Conservation (phyloP, 2,329 filamentous ascomycete genomes). For the Diaporthe sp. region DNA sequence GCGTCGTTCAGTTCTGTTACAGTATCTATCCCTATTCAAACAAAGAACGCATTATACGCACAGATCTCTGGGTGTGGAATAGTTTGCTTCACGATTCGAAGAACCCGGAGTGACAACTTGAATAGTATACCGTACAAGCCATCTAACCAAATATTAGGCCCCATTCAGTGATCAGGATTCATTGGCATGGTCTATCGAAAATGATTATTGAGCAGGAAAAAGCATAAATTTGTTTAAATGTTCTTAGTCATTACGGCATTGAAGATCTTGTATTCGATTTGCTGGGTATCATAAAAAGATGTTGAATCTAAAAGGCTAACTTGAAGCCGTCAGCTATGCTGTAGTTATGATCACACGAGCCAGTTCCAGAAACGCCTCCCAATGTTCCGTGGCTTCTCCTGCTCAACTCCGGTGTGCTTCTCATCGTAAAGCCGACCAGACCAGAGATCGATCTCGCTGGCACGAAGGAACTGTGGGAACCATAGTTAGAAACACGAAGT, state of each 20-base stretch:
- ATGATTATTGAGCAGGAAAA: not conserved
- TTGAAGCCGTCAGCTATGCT: not conserved
- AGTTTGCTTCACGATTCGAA: no score
- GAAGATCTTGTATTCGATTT: not conserved
- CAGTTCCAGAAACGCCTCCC: constrained; percentile 36
- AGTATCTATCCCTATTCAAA: no score
- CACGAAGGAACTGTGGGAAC: constrained; percentile 24
- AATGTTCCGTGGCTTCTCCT: constrained; percentile 27
- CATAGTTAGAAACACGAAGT: constrained; percentile 1
- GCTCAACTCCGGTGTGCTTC: constrained; percentile 4
- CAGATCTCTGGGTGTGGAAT: no score
- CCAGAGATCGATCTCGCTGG: constrained; percentile 64
- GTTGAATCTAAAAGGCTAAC: constrained; percentile 21
- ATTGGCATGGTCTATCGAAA: not conserved
- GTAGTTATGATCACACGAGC: constrained; percentile 10
- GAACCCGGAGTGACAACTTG: no score
- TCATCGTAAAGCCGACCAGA: constrained; percentile 55
- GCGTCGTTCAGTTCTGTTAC: no score
- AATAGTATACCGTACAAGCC: no score
- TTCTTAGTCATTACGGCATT: not conserved
- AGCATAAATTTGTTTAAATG: not conserved
- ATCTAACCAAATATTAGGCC: no score
- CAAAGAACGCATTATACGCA: no score
- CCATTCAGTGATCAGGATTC: no score
- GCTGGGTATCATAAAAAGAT: constrained; percentile 30